Conservation (phyloP, 2,329 filamentous ascomycete species). For the Diaporthe destruens region DNA sequence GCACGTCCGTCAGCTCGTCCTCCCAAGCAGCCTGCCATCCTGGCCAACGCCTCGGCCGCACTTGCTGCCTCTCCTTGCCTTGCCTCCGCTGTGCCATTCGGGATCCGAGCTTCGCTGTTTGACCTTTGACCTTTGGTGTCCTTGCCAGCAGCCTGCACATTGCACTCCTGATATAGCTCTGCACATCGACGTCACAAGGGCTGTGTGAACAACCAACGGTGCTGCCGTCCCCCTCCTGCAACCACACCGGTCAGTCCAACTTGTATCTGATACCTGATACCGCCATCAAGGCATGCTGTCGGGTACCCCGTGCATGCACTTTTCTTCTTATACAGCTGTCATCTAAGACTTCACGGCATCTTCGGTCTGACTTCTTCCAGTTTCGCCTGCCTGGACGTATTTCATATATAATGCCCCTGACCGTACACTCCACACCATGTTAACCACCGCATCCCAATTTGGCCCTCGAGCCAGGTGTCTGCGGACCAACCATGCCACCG, state of each 20-base stretch:
- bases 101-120: not conserved
- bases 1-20: not conserved
- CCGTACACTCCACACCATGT: constrained; percentile 47
- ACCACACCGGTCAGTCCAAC: not conserved
- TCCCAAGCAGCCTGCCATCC: not conserved
- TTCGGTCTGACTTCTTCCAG: not conserved
- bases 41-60: not conserved
- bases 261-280: not conserved
- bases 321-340: not conserved
- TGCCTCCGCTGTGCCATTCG: not conserved
- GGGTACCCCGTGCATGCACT: not conserved
- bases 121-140: not conserved
- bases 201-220: constrained; percentile 11
- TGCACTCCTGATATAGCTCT: not conserved
- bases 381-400: not conserved
- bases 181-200: constrained; percentile 7
- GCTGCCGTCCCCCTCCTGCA: not conserved
- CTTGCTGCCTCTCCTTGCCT: not conserved
- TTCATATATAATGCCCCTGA: constrained; percentile 30
- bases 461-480: constrained; percentile 48
- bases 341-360: not conserved
- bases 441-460: constrained; percentile 50
- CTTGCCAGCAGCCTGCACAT: constrained; percentile 5
- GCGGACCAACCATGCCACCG: constrained; percentile 42
- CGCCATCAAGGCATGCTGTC: not conserved